Evolutionary conservation across 2,329 filamentous ascomycete genomes (phyloP), one percentile per base, ranked within the genome.

Genomic region (Phialophora tarda): DNA sequence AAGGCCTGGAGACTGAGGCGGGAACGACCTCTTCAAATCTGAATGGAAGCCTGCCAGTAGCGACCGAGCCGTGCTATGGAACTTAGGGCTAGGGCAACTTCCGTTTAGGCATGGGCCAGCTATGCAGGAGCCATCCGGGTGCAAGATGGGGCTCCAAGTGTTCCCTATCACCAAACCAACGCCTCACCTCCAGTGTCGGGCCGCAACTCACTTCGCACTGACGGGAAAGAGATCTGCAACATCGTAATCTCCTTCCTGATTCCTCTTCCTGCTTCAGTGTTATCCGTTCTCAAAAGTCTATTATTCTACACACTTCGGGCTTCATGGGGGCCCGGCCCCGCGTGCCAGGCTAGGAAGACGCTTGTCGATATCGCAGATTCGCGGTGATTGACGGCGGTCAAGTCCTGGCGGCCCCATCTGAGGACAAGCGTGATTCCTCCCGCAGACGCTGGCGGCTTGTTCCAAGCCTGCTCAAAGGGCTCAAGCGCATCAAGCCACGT

Each of bases 191-290:
- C 21, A 51, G 48, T 17, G 14, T 51, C 21, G 38, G 11, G 53
- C 1, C 2, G 23, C 28, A 30, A n/a, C 28, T 32, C n/a, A 34
- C n/a, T 34, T 53, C 26, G 21, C 21, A 55, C 17, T n/a, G 53
- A 34, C 17, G 17, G 38, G 53, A 28, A 32, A 28, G 28, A 55
- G 53, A 55, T 55, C 53, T 55, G 28, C 53, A 55, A 17, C 53
- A n/a, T 21, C 12, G 53, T 21, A 55, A 55, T 55, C 53, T 55
- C 53, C 34, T 30, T 30, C 24, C 5, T 8, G 7, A 32, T 55
- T 34, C 21, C 23, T 26, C 24, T 26, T 23, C 48, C 21, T 23
- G 12, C 21, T 51, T 28, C 48, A 12, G 21, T 21, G 10, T 51
- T 50, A 21, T 24, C 47, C 10, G 4, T 21, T 51, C 23, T 51